A percentile compares a stretch with the other conserved stretches of the same genome.
Evolutionary conservation across 805 yeast genomes (phyloP).

Genomic region (Blastobotrys muscicola): DNA sequence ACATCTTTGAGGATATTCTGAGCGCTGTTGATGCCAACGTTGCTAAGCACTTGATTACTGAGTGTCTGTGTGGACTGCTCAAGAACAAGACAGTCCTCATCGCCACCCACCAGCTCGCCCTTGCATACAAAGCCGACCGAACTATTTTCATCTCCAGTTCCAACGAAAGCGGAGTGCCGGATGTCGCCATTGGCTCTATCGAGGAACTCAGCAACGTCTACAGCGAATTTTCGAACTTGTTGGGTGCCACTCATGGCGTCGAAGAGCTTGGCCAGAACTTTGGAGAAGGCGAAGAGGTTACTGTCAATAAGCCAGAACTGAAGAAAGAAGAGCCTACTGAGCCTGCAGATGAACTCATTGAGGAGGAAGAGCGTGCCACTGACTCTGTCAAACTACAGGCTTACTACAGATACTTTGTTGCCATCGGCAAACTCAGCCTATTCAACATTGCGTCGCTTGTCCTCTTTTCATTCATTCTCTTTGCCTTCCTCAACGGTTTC

Average conservation of each 20-base stretch:
- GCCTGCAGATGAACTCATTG: slow-evolving; percentile 17
- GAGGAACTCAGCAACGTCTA: slow-evolving; percentile 40
- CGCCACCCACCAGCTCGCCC: slow-evolving; percentile 66
- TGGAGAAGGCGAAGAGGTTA: slow-evolving; percentile 18
- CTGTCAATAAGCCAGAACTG: slow-evolving; percentile 11
- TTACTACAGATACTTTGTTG: slow-evolving; percentile 40
- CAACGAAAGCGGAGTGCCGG: slow-evolving; percentile 37
- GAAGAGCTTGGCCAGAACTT: slow-evolving; percentile 15
- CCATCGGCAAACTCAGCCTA: slow-evolving; percentile 24
- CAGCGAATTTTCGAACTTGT: slow-evolving; percentile 40
- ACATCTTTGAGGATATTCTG: slow-evolving; percentile 65
- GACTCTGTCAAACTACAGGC: slow-evolving; percentile 31
- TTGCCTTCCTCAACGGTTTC: too few relatives aligned
- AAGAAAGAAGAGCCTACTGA: slow-evolving; percentile 6
- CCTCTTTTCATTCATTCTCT: too few relatives aligned
- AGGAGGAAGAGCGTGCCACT: slow-evolving; percentile 24
- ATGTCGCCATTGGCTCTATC: slow-evolving; percentile 51
- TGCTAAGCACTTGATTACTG: slow-evolving; percentile 60
- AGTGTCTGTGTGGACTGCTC: slow-evolving; percentile 51
- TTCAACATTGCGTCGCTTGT: too few relatives aligned
- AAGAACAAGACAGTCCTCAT: slow-evolving; percentile 48
- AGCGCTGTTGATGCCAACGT: slow-evolving; percentile 82
- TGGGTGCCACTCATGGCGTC: slow-evolving; percentile 26
- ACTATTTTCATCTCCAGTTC: slow-evolving; percentile 45
- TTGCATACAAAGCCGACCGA: slow-evolving; percentile 53